Conservation (phyloP, 257 asterid species). For the Cynanchum wilfordii region DNA sequence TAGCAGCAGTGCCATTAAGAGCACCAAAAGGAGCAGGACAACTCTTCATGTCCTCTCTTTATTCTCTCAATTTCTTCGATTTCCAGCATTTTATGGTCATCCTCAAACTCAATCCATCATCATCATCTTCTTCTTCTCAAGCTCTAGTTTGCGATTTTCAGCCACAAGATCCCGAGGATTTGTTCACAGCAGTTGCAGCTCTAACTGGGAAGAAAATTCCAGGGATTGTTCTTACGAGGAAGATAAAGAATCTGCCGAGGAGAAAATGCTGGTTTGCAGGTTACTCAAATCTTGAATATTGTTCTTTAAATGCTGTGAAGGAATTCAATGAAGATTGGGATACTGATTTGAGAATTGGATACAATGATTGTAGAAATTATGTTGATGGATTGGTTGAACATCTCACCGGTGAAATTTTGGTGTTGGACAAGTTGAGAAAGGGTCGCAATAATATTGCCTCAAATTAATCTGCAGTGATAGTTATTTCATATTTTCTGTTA, state of each 20-base stretch:
- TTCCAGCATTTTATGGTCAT: conserved; percentile 80
- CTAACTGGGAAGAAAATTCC: conserved; percentile 49
- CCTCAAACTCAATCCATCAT: conserved; percentile 43
- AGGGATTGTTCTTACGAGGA: conserved; percentile 53
- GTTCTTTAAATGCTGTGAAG: conserved; percentile 27
- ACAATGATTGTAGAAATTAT: conserved; percentile 71
- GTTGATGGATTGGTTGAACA: conserved; percentile 49
- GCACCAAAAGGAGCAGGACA: conserved; percentile 62
- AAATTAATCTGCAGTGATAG: no score
- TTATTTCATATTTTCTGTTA: no score
- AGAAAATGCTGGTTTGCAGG: conserved; percentile 78
- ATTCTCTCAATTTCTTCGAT: conserved; percentile 51
- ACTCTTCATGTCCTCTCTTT: conserved; percentile 46
- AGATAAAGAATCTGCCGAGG: conserved; percentile 46
- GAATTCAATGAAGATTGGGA: conserved; percentile 57
- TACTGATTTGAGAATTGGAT: conserved; percentile 48
- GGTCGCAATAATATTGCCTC: not conserved
- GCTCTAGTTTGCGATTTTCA: conserved; percentile 67
- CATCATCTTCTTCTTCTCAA: conserved; percentile 17
- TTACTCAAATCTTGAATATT: conserved; percentile 29
- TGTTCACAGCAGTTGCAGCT: conserved; percentile 57
- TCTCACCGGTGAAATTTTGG: conserved; percentile 49
- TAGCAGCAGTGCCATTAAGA: conserved; percentile 62
- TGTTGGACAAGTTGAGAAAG: conserved; percentile 31
- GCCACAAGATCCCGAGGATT: conserved; percentile 69